phyloP scores from a whole-genome alignment of 257 asterid species.

The Sherardia arvensis region DNA sequence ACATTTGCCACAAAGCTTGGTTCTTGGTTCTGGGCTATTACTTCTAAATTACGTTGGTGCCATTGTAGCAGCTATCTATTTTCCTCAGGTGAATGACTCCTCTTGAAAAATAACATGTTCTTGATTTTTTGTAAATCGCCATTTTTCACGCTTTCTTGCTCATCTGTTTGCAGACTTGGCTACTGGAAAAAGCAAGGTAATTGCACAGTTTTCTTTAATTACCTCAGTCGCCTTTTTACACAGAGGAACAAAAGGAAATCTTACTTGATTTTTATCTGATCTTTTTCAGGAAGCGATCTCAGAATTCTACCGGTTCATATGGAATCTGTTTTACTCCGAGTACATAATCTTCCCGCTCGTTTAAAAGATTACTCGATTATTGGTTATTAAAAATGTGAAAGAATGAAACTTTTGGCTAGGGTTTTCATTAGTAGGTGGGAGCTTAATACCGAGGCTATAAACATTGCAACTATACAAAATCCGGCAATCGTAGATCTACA shows the following conservation, averaged over 20 bases:
- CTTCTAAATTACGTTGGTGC: slow-evolving; percentile 77
- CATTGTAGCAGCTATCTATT: slow-evolving; percentile 61
- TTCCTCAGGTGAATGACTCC: slow-evolving; percentile 67
- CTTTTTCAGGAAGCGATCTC: slow-evolving; percentile 78
- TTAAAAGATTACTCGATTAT: too few species aligned
- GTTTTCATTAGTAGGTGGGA: too few species aligned
- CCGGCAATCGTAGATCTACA: too few species aligned
- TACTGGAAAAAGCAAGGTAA: slow-evolving; percentile 77
- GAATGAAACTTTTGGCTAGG: too few species aligned
- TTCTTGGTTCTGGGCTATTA: slow-evolving; percentile 81
- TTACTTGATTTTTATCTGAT: background rate
- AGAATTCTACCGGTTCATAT: slow-evolving; percentile 68
- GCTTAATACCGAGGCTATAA: too few species aligned
- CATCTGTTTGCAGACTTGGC: slow-evolving; percentile 52
- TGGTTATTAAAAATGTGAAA: too few species aligned
- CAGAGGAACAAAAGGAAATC: background rate
- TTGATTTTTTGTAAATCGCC: background rate
- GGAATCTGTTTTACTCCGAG: slow-evolving; percentile 94
- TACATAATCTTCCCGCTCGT: slow-evolving; percentile 78
- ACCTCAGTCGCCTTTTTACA: background rate
- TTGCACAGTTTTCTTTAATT: background rate
- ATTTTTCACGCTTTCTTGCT: background rate
- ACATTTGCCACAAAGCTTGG: slow-evolving; percentile 97
- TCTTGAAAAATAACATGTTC: background rate
- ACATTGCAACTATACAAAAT: too few species aligned